Evolutionary conservation across 2,329 filamentous ascomycete species (phyloP), one percentile per base, ranked within the genome.

Genomic region (Westerdykella aurantiaca): DNA sequence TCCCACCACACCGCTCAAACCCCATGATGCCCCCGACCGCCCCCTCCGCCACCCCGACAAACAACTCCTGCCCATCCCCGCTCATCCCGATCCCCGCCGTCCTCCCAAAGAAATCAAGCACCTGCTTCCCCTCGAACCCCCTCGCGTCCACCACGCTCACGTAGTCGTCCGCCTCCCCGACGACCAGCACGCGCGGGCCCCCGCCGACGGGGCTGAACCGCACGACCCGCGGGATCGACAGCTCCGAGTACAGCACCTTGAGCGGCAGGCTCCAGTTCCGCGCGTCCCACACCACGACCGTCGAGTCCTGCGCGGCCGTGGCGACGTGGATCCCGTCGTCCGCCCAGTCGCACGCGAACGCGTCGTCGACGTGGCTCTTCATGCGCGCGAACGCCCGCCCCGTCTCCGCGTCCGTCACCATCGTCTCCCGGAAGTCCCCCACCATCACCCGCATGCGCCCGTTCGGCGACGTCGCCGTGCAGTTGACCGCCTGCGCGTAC

Each of bases 261-360:
- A 75, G 68, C 7, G 75, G 74, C 43, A 75, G 69, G 37, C 69
- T 74, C 82, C 84, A 87, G 42, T 78, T 80, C 7, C 86, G 77
- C 6, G 85, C 83, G 61, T 91, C 86, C 81, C 84, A 90, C 39
- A 91, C 80, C 50, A 82, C 80, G 52, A 90, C 75, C 22, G 75
- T 77, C 60, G 77, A 83, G 63, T 91, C 86, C 64, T 91, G 86
- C 48, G 83, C 84, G 17, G 82, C 86, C 0, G 86, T 90, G 11
- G 86, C 86, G 16, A 90, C 76, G 11, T 82, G 83, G 69, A 82
- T 81, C 25, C 85, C 86, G 59, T 90, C 83, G 42, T 85, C 81
- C 14, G 85, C 83, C 86, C 86, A 91, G 52, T 84, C 86, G 56
- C 84, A 88, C 1, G 86, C 81, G 56, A 90, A 91, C 2, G 81